Base-by-base conservation (phyloP, 1,139 yeast genomes). In the Yamadazyma aaseri region DNA sequence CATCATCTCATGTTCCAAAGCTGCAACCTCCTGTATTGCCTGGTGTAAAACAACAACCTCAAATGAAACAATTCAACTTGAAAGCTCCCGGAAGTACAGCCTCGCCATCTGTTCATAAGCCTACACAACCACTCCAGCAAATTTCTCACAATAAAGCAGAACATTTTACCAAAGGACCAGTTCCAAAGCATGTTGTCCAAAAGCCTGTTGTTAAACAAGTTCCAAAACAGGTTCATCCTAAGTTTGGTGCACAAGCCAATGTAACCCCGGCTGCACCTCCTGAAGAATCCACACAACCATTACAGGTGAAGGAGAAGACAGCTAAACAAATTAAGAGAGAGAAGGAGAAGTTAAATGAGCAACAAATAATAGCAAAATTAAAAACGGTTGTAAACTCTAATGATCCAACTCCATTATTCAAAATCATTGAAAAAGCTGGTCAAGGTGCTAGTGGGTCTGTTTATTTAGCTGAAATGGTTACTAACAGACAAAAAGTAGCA, bases 381-480 rank as follows among this genome's bases (percentile, higher is more conserved):
- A 78, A 84, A 45, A 79, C 87, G 3, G 96, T 90, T 18, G 96
- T 94, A 3, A 80, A 83, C 44, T 76, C 75, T 44, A 73, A 78
- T 31, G 96, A 92, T 59, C 98, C 99, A 11, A 72, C 86, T 5
- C 84, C 89, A 21, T 73, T 81, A 39, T 94, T 87, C 63, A 85
- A 83, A 53, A 86, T 87, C 63, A 74, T 92, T 49, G 94, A 86
- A 58, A 89, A 89, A 55, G 96, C 97, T 3, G 99, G 99, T n/a
- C 98, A 94, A 64, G 99, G 99, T 51, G 99, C 98, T 1, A 81
- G 92, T 42, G 99, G 99, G 12, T 85, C 92, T 2, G 99, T 94
- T 15, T 94, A 86, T 53, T 73, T 92, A 35, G 98, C 97, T 0
- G 79, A 81, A 49, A 77, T 87, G 24, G 61, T 80, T 40, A 54